A percentile compares a stretch with the other conserved stretches of the same genome.
These are phyloP conservation scores for Venturia aucupariae DNA, from an alignment of 2,329 filamentous ascomycete genomes.

Conservation along the genomic window DNA sequence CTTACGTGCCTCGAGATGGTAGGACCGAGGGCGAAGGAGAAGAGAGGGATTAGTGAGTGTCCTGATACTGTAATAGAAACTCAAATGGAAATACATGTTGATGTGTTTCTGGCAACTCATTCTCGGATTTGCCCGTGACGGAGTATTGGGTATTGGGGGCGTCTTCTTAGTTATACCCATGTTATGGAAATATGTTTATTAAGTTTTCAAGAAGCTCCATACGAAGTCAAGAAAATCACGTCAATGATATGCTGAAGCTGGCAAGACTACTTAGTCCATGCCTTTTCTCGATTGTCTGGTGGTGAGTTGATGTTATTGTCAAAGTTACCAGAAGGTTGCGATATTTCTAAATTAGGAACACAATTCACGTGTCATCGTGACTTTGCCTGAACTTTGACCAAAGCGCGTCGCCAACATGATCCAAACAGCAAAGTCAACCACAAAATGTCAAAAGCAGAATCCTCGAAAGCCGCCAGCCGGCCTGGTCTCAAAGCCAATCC, in stretches of 20 bases:
- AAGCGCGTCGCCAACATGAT: neutral
- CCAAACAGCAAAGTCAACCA: neutral
- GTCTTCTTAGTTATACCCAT: neutral
- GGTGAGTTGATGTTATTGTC: neutral
- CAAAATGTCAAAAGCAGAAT: slow-evolving; percentile 31
- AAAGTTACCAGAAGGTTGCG: neutral
- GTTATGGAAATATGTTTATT: neutral
- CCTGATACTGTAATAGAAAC: neutral
- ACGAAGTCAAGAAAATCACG: too few species aligned
- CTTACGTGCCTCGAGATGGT: slow-evolving; percentile 47
- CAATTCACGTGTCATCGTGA: neutral
- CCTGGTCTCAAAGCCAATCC: slow-evolving; percentile 35
- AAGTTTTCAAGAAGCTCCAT: neutral
- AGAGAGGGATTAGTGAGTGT: neutral
- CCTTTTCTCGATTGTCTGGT: too few species aligned
- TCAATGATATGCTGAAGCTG: too few species aligned
- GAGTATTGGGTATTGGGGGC: neutral
- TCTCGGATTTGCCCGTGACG: too few species aligned
- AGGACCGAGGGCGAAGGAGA: slow-evolving; percentile 3
- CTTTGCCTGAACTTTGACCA: neutral
- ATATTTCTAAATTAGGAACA: neutral
- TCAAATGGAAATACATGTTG: neutral
- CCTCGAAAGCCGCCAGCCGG: slow-evolving; percentile 37
- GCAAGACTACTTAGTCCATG: too few species aligned
- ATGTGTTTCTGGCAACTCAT: neutral